Evolutionary conservation across 306 rosid species (phyloP).

Genomic region (Lablab purpureus): DNA sequence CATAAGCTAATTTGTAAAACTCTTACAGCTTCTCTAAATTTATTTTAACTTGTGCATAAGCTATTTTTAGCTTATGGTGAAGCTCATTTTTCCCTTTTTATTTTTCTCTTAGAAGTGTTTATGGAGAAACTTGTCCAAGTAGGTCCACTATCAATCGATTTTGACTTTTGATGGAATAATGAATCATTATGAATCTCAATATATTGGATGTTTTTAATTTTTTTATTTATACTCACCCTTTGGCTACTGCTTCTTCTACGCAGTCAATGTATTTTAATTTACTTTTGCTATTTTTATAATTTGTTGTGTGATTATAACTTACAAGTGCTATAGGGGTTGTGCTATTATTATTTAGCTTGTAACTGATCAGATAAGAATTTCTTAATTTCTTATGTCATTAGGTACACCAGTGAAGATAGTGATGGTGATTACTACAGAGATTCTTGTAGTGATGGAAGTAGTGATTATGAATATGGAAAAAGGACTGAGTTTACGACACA

Average conservation of each 20-base stretch:
- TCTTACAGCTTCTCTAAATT: no score
- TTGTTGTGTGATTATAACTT: conserved; percentile 12
- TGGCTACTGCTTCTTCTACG: not conserved
- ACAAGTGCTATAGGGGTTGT: conserved; percentile 9
- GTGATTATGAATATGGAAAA: conserved; percentile 72
- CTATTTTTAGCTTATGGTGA: no score
- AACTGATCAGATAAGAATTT: conserved; percentile 16
- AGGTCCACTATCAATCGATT: not conserved
- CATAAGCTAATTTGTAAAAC: no score
- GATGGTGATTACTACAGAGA: conserved; percentile 70
- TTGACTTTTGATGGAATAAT: not conserved
- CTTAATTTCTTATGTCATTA: conserved; percentile 43
- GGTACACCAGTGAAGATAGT: conserved; percentile 70
- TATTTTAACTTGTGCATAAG: no score
- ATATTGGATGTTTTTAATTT: not conserved
- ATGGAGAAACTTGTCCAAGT: no score
- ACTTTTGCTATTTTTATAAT: not conserved
- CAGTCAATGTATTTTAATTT: not conserved
- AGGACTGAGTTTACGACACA: conserved; percentile 47
- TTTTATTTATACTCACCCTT: not conserved
- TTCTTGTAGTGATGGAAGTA: conserved; percentile 87
- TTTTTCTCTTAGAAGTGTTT: no score
- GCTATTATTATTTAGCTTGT: conserved; percentile 29
- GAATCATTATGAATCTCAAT: not conserved
- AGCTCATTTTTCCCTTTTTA: no score